phyloP scores from a whole-genome alignment of 495 filamentous ascomycete genomes.

The Lasiosphaeria hispida region DNA sequence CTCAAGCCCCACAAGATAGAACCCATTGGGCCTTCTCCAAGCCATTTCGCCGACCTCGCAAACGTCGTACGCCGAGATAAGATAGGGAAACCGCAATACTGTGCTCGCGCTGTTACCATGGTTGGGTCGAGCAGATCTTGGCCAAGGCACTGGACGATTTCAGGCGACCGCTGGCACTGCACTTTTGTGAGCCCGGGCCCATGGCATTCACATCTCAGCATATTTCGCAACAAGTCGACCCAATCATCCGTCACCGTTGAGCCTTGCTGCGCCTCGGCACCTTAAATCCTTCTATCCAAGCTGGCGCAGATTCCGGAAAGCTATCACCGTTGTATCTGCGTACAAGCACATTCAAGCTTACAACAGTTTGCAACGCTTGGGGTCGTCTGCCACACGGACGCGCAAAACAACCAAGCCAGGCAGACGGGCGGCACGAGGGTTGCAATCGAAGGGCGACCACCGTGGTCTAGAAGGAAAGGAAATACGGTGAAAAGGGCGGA shows the following conservation, averaged over 20 bases:
- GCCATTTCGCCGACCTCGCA: no score
- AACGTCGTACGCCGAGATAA: no score
- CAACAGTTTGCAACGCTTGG: no score
- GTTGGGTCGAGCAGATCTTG: neutral
- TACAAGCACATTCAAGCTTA: no score
- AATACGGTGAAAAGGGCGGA: neutral
- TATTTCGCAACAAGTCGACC: neutral
- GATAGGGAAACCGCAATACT: no score
- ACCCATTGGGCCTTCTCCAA: no score
- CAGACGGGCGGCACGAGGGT: neutral
- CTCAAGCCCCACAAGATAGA: no score
- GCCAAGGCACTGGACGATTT: no score
- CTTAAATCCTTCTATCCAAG: constrained; percentile 25
- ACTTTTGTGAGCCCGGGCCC: neutral
- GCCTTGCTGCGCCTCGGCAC: constrained; percentile 28
- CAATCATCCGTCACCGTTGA: constrained; percentile 1
- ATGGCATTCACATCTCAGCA: neutral
- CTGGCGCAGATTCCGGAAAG: neutral
- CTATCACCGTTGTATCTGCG: neutral
- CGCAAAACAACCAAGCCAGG: neutral
- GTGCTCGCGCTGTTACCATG: neutral
- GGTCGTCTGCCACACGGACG: no score
- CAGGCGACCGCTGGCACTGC: neutral
- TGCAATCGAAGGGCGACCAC: neutral
- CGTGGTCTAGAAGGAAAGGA: neutral